These are phyloP conservation scores for Cladosporium cucumerinum DNA, from an alignment of 2,329 filamentous ascomycete genomes.

Conservation along the genomic window DNA sequence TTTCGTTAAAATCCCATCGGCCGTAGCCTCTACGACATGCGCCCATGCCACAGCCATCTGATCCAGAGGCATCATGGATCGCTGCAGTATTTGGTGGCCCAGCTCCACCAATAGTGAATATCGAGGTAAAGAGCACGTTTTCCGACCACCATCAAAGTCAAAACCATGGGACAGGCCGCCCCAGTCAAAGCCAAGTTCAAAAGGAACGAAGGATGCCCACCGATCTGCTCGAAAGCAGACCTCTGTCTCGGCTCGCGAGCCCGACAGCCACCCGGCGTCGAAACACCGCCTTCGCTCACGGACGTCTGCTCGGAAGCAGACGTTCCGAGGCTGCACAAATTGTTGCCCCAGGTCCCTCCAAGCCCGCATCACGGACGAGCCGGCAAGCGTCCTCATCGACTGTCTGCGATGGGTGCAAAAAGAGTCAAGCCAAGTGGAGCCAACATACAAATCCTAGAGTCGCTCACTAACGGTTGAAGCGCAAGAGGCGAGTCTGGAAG, in stretches of 20 bases:
- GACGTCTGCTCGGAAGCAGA: neutral
- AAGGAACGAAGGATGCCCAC: neutral
- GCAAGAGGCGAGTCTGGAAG: no score
- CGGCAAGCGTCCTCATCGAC: neutral
- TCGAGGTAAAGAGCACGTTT: neutral
- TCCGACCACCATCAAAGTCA: neutral
- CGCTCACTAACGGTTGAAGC: neutral
- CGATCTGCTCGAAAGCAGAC: neutral
- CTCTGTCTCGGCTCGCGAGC: neutral
- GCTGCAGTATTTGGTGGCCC: neutral
- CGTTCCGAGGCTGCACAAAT: neutral
- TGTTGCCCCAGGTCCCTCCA: neutral
- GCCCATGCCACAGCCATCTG: neutral
- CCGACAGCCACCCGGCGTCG: neutral
- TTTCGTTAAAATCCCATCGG: slow-evolving; percentile 5
- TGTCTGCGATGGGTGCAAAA: neutral
- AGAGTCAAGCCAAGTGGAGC: neutral
- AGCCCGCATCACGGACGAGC: neutral
- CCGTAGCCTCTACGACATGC: slow-evolving; percentile 1
- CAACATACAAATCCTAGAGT: neutral
- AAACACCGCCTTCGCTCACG: neutral
- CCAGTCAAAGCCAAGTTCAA: neutral
- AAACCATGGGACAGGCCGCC: neutral
- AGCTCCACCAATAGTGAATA: neutral
- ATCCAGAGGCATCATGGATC: neutral